Conservation (phyloP, 1,284 basidiomycete genomes). For the Tilletiopsis washingtonensis region DNA sequence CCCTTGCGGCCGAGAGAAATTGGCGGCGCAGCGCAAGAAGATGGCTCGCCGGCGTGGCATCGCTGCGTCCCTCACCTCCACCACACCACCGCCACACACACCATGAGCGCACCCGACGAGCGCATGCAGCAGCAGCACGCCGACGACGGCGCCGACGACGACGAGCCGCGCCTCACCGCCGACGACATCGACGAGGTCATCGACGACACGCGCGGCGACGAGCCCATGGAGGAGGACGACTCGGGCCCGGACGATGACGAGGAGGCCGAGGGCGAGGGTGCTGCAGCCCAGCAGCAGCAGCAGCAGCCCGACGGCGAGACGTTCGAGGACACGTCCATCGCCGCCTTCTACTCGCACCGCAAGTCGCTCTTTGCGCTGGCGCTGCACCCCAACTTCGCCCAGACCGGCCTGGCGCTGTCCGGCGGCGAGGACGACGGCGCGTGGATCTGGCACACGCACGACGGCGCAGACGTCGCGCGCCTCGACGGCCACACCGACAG, state of each 20-base stretch:
- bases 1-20: no score
- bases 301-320: background rate
- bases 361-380: conserved; percentile 72
- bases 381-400: conserved; percentile 64
- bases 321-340: conserved; percentile 38
- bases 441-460: conserved; percentile 84
- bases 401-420: conserved; percentile 72
- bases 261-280: conserved; percentile 44
- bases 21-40: no score
- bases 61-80: no score
- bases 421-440: conserved; percentile 94
- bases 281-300: conserved; percentile 27
- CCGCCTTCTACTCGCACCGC: conserved; percentile 43
- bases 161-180: background rate
- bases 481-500: conserved; percentile 88
- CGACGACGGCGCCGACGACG: conserved; percentile 11
- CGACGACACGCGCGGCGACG: no score
- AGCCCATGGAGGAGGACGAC: background rate
- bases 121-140: conserved; percentile 1
- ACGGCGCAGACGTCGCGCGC: conserved; percentile 70
- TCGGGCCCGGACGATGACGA: conserved; percentile 25
- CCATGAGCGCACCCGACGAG: background rate
- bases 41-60: no score
- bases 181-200: background rate
- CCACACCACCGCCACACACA: no score